A percentile compares a stretch with the other conserved stretches of the same genome.
These are phyloP conservation scores for Cladosporium halotolerans DNA, from an alignment of 2,329 filamentous ascomycete genomes.

Conservation along the genomic window DNA sequence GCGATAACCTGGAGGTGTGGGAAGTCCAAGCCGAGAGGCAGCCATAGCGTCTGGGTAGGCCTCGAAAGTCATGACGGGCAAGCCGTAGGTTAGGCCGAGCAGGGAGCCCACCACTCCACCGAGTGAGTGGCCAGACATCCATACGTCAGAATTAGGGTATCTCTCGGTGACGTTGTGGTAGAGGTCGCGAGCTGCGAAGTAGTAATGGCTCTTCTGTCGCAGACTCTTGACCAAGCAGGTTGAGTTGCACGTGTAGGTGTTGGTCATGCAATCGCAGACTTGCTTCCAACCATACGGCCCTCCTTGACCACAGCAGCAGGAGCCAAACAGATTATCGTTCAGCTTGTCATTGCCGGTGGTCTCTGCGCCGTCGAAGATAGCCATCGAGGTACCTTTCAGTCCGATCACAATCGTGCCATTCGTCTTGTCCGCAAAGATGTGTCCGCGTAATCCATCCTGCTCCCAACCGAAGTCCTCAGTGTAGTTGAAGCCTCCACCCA, in stretches of 20 bases:
- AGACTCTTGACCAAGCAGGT: conserved; percentile 74
- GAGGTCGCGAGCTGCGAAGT: conserved; percentile 76
- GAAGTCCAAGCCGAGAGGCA: conserved; percentile 73
- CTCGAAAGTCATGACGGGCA: conserved; percentile 85
- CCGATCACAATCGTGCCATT: conserved; percentile 86
- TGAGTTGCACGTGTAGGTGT: conserved; percentile 81
- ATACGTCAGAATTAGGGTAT: conserved; percentile 75
- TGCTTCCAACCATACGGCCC: conserved; percentile 83
- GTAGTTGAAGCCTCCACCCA: conserved; percentile 70
- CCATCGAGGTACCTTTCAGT: conserved; percentile 59
- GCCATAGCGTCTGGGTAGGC: conserved; percentile 84
- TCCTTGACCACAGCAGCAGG: conserved; percentile 90
- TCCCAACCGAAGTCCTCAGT: conserved; percentile 89
- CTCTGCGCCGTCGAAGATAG: conserved; percentile 86
- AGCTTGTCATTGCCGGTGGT: conserved; percentile 93
- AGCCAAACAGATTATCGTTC: conserved; percentile 97
- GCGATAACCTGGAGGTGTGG: conserved; percentile 70
- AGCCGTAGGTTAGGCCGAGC: conserved; percentile 78
- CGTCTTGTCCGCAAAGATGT: conserved; percentile 77
- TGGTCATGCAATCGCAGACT: conserved; percentile 83
- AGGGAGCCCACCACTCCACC: conserved; percentile 80
- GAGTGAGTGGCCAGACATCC: conserved; percentile 84
- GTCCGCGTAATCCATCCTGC: conserved; percentile 75
- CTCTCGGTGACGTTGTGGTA: conserved; percentile 84
- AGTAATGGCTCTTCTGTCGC: conserved; percentile 78